phyloP scores from a whole-genome alignment of 371 early-diverging fungal genomes.

The Mortierella sp. region DNA sequence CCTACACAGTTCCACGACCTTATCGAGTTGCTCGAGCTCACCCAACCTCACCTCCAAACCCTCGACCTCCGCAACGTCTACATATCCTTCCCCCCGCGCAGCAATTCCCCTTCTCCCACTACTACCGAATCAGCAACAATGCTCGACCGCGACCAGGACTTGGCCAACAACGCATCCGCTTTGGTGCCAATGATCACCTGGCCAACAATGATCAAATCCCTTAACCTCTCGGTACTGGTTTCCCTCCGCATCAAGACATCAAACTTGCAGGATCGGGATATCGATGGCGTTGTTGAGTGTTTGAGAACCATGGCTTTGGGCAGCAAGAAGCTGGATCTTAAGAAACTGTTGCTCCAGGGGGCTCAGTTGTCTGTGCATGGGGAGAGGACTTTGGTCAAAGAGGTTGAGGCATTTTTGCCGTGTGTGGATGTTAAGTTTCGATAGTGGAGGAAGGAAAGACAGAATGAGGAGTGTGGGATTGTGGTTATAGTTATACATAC shows the following conservation, averaged over 20 bases:
- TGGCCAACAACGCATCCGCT: background rate
- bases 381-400: background rate
- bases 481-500: no score
- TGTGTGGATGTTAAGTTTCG: conserved; percentile 7
- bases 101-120: background rate
- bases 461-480: background rate
- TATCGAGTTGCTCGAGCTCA: background rate
- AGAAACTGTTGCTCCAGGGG: background rate
- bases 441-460: background rate
- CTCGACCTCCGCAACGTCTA: conserved; percentile 2
- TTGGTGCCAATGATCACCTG: background rate
- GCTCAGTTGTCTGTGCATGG: background rate
- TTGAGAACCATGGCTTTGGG: background rate
- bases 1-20: background rate
- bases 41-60: background rate
- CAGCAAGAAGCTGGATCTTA: background rate
- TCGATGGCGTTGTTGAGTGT: background rate
- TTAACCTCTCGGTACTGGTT: background rate
- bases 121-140: background rate
- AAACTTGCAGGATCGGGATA: conserved; percentile 4
- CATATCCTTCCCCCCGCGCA: background rate
- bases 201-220: background rate
- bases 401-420: background rate
- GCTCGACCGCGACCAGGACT: background rate
- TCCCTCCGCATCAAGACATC: background rate